A percentile compares a stretch with the other conserved stretches of the same genome.
Conservation (phyloP, 2,329 filamentous ascomycete genomes). For the Neonectria ditissima region DNA sequence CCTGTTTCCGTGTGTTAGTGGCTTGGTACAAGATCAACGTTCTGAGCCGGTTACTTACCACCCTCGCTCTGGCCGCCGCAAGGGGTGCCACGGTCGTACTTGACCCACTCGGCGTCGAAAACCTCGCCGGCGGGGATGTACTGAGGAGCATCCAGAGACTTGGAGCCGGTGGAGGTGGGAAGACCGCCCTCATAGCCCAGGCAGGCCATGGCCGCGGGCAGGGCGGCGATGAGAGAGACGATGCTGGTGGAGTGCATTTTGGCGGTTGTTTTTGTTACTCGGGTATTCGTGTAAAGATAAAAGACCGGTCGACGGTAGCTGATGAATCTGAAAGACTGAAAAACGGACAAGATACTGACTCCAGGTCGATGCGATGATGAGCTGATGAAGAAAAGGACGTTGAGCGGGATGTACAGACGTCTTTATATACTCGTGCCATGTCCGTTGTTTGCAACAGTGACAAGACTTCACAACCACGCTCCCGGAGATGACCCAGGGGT, state of each 20-base stretch:
- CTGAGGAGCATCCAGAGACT: conserved; percentile 46
- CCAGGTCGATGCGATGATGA: not conserved
- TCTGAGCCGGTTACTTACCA: conserved; percentile 41
- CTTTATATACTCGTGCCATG: not conserved
- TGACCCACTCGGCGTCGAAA: conserved; percentile 49
- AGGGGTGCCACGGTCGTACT: conserved; percentile 55
- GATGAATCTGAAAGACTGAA: not conserved
- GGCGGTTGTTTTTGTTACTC: conserved; percentile 6
- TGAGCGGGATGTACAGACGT: not conserved
- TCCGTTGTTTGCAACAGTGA: not conserved
- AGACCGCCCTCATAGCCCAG: conserved; percentile 46
- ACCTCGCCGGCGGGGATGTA: conserved; percentile 44
- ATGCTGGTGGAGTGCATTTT: conserved; percentile 36
- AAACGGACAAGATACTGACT: not conserved
- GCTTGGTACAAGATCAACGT: not conserved
- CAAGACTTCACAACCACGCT: not conserved
- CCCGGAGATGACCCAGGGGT: not conserved
- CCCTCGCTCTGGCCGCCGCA: conserved; percentile 59
- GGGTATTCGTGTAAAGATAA: not conserved
- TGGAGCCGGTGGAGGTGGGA: conserved; percentile 45
- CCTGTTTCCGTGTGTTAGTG: conserved; percentile 25
- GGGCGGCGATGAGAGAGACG: conserved; percentile 31
- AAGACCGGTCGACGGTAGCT: not conserved
- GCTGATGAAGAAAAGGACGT: not conserved
- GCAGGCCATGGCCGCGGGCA: conserved; percentile 47